A percentile compares a stretch with the other conserved stretches of the same genome.
Evolutionary conservation across 2,329 filamentous ascomycete genomes (phyloP).

Genomic region (Harringtonia lauricola): DNA sequence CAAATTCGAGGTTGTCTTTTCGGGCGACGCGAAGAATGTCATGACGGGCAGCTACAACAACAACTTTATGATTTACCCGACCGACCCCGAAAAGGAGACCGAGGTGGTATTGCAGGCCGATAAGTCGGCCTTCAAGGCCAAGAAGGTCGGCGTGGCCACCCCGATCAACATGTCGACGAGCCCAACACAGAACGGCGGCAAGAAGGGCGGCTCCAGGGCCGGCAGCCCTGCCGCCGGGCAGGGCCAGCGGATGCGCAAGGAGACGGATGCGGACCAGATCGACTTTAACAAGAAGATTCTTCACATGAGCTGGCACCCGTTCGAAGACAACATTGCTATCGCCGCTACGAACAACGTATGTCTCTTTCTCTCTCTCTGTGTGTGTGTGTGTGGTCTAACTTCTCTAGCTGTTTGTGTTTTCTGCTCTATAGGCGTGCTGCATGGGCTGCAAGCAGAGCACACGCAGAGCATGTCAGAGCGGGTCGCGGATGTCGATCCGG

Average conservation of each 20-base stretch:
- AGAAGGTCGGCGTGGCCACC: slow-evolving; percentile 96
- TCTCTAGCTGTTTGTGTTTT: slow-evolving; percentile 3
- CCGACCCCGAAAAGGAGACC: slow-evolving; percentile 88
- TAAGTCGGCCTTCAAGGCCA: slow-evolving; percentile 98
- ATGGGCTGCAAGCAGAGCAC: neutral
- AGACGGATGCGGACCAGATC: slow-evolving; percentile 98
- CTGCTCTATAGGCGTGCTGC: slow-evolving; percentile 1
- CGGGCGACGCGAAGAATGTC: slow-evolving; percentile 94
- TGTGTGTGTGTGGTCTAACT: neutral
- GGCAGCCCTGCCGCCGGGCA: slow-evolving; percentile 73
- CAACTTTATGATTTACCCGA: slow-evolving; percentile 99
- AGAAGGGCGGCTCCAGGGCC: slow-evolving; percentile 81
- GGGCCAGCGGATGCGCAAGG: slow-evolving; percentile 93
- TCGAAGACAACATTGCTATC: slow-evolving; percentile 98
- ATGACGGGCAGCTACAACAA: slow-evolving; percentile 99
- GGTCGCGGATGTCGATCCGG: neutral
- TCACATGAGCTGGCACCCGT: slow-evolving; percentile 99
- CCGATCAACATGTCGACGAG: slow-evolving; percentile 81
- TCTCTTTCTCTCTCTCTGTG: neutral
- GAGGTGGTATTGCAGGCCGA: slow-evolving; percentile 96
- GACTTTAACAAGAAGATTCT: slow-evolving; percentile 99
- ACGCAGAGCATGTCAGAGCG: neutral
- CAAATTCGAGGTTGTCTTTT: slow-evolving; percentile 99
- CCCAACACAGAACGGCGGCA: slow-evolving; percentile 61
- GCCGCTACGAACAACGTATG: slow-evolving; percentile 98